phyloP scores from a whole-genome alignment of 2,329 filamentous ascomycete species.

The Ophiostoma sp. region DNA sequence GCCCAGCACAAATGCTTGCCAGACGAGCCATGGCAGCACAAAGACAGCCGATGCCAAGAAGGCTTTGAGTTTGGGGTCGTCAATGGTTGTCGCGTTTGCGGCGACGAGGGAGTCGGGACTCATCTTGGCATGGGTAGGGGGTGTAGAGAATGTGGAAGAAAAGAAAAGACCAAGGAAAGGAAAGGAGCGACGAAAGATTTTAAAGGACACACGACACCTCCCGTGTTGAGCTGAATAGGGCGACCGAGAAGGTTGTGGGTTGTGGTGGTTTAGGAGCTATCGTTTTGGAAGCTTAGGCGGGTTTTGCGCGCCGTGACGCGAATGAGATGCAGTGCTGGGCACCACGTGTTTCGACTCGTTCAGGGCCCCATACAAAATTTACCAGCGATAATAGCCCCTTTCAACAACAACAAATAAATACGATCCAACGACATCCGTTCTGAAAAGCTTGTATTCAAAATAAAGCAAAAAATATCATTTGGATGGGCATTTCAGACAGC shows the following conservation, averaged over 20 bases:
- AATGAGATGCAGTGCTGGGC: slow-evolving; percentile 11
- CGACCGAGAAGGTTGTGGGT: not conserved
- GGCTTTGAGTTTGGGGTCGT: slow-evolving; percentile 24
- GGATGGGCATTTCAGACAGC: not conserved
- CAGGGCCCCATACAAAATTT: not conserved
- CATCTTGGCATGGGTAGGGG: slow-evolving; percentile 15
- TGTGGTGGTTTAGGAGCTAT: not conserved
- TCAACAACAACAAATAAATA: not conserved
- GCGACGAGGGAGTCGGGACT: slow-evolving; percentile 12
- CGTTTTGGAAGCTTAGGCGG: not conserved
- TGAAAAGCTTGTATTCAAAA: not conserved
- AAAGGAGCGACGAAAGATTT: not conserved
- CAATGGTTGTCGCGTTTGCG: not conserved
- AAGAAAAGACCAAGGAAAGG: not conserved
- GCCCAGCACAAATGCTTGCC: slow-evolving; percentile 30
- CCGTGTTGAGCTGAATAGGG: not conserved
- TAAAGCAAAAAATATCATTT: not conserved
- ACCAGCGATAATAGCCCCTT: not conserved
- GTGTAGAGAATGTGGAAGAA: not conserved
- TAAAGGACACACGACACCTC: not conserved
- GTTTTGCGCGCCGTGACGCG: slow-evolving; percentile 10
- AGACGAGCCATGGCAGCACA: slow-evolving; percentile 30
- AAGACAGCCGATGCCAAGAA: slow-evolving; percentile 29
- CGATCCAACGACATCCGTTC: not conserved
- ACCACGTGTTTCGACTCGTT: slow-evolving; percentile 23